These are phyloP conservation scores for Sophora flavescens DNA, from an alignment of 306 rosid genomes.

Conservation along the genomic window DNA sequence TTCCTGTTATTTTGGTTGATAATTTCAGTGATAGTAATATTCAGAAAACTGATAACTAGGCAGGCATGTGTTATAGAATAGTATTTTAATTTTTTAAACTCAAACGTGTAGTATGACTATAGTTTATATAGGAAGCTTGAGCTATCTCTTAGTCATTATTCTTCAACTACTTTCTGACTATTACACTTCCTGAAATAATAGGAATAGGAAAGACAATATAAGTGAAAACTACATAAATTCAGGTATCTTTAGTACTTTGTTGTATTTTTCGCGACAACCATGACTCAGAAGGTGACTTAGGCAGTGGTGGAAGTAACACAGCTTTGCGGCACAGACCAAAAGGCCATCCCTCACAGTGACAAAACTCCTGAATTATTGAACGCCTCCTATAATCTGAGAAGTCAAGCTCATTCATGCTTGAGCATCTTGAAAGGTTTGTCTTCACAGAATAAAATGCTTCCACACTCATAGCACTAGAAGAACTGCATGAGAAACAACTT, in stretches of 20 bases:
- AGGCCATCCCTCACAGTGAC: constrained; percentile 97
- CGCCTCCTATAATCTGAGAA: constrained; percentile 59
- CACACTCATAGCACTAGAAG: constrained; percentile 64
- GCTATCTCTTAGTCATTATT: constrained; percentile 32
- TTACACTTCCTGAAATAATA: constrained; percentile 22
- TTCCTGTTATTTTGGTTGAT: background rate
- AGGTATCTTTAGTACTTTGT: constrained; percentile 39
- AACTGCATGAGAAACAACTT: constrained; percentile 67
- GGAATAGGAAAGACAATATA: background rate
- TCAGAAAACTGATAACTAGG: background rate
- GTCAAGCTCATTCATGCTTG: constrained; percentile 71
- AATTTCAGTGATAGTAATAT: background rate
- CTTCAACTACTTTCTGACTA: constrained; percentile 23
- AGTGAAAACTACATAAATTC: constrained; percentile 13
- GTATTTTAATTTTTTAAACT: background rate
- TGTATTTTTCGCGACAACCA: constrained; percentile 80
- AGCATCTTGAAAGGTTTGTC: constrained; percentile 72
- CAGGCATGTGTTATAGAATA: background rate
- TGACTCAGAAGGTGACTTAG: constrained; percentile 80
- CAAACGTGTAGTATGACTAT: too few species aligned
- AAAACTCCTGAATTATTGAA: constrained; percentile 70
- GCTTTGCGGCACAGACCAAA: constrained; percentile 89
- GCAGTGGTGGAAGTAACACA: constrained; percentile 91
- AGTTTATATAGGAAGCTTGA: constrained; percentile 9
- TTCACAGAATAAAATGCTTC: constrained; percentile 69